Evolutionary conservation across 352 stramenopile species (phyloP), one percentile per base, ranked within the genome.

Genomic region (Phytopythium ostracodes): DNA sequence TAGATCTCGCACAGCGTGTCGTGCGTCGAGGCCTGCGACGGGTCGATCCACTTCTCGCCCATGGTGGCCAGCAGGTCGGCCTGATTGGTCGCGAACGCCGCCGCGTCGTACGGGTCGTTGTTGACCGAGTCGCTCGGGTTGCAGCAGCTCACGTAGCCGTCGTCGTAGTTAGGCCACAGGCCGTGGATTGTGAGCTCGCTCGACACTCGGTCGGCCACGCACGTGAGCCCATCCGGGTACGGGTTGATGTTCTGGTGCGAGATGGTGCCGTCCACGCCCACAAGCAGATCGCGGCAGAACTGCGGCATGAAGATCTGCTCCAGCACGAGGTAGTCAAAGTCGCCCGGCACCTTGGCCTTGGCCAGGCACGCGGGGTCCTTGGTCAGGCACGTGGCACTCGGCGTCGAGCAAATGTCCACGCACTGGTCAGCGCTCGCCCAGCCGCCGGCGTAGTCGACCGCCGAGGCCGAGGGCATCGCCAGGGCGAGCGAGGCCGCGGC

Each of bases 251-350:
- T 90, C 70, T 88, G 81, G 68, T 93, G 84, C 60, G 81, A 88
- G 70, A 91, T 79, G 43, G 83, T 92, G 63, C 73, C 83, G 68
- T 92, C 83, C 20, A 87, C 71, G 33, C 83, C 83, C 1, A 76
- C 61, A 44, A 91, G 74, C 51, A 92, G 66, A 63, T 92, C 84
- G 40, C 84, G 84, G 66, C 84, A 92, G 67, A 84, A 92, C 71
- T 92, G 81, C 70, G 84, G 84, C 55, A 87, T 72, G 66, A 86
- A 92, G 61, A 92, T 67, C 66, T 92, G 77, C 71, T 92, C 81
- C 18, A 93, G 68, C 54, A 91, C 58, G 47, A 93, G 62, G 66
- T 87, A 91, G 75, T 91, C 84, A 46, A 83, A 91, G 72, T 89
- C 80, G 43, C 81, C 78, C 15, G 80, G 76, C 46, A 72, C 70